Conservation (phyloP, 257 asterid genomes). For the Solanum virginianum region DNA sequence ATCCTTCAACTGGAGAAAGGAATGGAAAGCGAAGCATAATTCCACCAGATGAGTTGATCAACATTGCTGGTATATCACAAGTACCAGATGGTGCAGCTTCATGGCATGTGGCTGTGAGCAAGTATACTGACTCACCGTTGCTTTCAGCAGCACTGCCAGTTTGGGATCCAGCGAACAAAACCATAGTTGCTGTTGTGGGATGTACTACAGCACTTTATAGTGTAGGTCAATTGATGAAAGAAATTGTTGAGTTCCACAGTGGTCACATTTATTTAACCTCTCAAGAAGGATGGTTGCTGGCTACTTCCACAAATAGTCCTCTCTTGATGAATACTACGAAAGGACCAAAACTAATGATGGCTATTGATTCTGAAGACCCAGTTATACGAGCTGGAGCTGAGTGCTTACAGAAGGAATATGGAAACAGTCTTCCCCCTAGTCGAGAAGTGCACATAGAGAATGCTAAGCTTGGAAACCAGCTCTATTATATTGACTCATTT, state of each 20-base stretch:
- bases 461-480: slow-evolving; percentile 52
- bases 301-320: slow-evolving; percentile 74
- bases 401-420: slow-evolving; percentile 44
- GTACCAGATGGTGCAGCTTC: slow-evolving; percentile 87
- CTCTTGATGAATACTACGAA: slow-evolving; percentile 44
- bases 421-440: slow-evolving; percentile 43
- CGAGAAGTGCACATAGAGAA: slow-evolving; percentile 81
- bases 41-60: slow-evolving; percentile 71
- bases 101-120: slow-evolving; percentile 95
- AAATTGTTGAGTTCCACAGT: slow-evolving; percentile 78
- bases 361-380: slow-evolving; percentile 50
- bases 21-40: slow-evolving; percentile 45
- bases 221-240: slow-evolving; percentile 87
- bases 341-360: slow-evolving; percentile 74
- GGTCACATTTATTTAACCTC: slow-evolving; percentile 85
- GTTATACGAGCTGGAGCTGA: slow-evolving; percentile 74
- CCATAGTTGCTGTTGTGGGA: slow-evolving; percentile 87
- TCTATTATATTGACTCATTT: slow-evolving; percentile 74
- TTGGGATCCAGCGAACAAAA: slow-evolving; percentile 53
- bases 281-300: slow-evolving; percentile 90
- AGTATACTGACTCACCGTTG: slow-evolving; percentile 63
- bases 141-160: slow-evolving; percentile 94
- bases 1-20: slow-evolving; percentile 61
- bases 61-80: slow-evolving; percentile 85
- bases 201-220: slow-evolving; percentile 86